A percentile compares a stretch with the other conserved stretches of the same genome.
phyloP scores from a whole-genome alignment of 225 moss, liverwort and hornwort genomes.

The Polytrichum formosum region DNA sequence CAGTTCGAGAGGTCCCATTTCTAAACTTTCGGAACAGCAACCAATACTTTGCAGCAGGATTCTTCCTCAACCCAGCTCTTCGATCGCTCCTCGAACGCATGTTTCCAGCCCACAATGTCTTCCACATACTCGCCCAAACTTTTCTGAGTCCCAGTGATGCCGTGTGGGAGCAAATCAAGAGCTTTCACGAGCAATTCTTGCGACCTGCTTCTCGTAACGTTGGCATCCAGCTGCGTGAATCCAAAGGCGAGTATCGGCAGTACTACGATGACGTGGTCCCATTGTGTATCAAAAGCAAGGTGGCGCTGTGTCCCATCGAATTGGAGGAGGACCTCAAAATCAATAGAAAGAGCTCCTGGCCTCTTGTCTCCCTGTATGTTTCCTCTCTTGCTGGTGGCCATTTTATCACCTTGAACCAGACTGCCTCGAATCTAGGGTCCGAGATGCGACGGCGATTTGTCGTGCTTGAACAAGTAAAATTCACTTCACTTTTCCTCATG shows the following conservation, averaged over 20 bases:
- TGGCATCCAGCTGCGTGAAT: conserved; percentile 66
- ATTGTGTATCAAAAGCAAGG: conserved; percentile 42
- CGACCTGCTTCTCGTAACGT: conserved; percentile 31
- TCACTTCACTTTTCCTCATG: neutral
- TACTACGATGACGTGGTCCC: conserved; percentile 63
- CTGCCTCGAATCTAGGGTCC: conserved; percentile 35
- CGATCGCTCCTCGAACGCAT: conserved; percentile 56
- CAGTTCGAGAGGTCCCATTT: conserved; percentile 37
- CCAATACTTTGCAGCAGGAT: conserved; percentile 56
- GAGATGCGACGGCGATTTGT: conserved; percentile 39
- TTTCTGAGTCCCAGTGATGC: conserved; percentile 46
- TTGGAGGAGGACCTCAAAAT: conserved; percentile 36
- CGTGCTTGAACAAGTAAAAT: conserved; percentile 39
- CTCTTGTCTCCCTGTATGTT: conserved; percentile 42
- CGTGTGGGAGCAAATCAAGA: conserved; percentile 40
- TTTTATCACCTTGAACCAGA: conserved; percentile 37
- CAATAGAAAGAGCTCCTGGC: conserved; percentile 8
- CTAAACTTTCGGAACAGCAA: conserved; percentile 66
- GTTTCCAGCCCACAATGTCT: conserved; percentile 55
- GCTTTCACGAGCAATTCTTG: conserved; percentile 24
- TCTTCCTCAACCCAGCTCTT: conserved; percentile 57
- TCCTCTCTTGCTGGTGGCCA: conserved; percentile 53
- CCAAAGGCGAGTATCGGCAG: conserved; percentile 57
- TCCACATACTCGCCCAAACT: conserved; percentile 51
- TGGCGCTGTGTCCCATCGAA: conserved; percentile 49